A percentile compares a stretch with the other conserved stretches of the same genome.
Conservation (phyloP, 1,284 basidiomycete genomes). For the Afroboletus lepidellus region DNA sequence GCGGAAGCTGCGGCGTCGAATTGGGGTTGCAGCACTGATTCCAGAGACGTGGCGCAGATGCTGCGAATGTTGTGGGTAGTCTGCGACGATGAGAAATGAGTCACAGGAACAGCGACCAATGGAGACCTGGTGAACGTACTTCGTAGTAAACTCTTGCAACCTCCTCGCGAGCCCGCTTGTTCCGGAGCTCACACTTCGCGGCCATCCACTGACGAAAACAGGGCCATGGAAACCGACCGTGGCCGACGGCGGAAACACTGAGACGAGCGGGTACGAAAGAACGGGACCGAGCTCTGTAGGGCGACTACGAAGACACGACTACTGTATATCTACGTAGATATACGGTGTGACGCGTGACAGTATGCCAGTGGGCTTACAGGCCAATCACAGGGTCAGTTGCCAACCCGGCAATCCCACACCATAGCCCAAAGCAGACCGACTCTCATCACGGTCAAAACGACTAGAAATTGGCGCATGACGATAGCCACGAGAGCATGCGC, state of each 20-base stretch:
- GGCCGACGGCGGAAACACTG: too few relatives aligned
- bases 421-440: constrained; percentile 89
- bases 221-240: constrained; percentile 91
- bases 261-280: too few relatives aligned
- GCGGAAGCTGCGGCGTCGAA: constrained; percentile 63
- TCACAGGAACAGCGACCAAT: not conserved
- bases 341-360: too few relatives aligned
- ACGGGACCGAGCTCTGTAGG: too few relatives aligned
- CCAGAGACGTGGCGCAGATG: constrained; percentile 90
- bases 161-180: constrained; percentile 83
- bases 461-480: constrained; percentile 70
- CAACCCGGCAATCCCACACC: constrained; percentile 81
- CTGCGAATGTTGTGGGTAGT: constrained; percentile 84
- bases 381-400: constrained; percentile 92
- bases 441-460: constrained; percentile 79
- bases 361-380: too few relatives aligned
- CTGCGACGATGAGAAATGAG: constrained; percentile 36
- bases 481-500: constrained; percentile 82
- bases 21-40: constrained; percentile 65
- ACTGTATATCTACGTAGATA: too few relatives aligned
- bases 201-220: constrained; percentile 71
- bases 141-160: constrained; percentile 87
- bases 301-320: too few relatives aligned
- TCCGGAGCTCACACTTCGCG: constrained; percentile 70
- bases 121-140: constrained; percentile 40